Conservation (phyloP, 2,329 filamentous ascomycete species). For the Aspergillus tubingensis region DNA sequence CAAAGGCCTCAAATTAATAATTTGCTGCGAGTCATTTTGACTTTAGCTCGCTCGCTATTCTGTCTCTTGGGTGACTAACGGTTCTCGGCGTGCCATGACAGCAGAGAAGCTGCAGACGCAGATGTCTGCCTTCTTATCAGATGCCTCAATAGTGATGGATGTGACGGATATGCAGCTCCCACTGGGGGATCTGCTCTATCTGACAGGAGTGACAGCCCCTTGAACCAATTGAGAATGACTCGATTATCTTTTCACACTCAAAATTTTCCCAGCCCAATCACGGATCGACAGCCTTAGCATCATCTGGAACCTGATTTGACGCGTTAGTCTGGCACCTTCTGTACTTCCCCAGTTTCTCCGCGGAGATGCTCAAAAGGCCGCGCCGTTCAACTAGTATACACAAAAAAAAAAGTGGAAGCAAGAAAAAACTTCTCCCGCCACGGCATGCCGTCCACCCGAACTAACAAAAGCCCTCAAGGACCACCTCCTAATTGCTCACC, state of each 20-base stretch:
- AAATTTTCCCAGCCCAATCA: neutral
- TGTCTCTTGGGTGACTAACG: no score
- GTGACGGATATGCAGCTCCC: neutral
- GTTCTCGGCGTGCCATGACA: neutral
- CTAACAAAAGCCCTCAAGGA: neutral
- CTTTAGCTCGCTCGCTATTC: neutral
- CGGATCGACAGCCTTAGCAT: slow-evolving; percentile 2
- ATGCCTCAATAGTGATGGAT: neutral
- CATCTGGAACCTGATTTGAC: neutral
- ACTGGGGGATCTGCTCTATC: neutral
- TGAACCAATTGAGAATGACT: neutral
- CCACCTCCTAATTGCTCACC: neutral
- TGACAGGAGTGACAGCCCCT: neutral
- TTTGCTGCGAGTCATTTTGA: neutral
- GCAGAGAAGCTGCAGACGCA: no score
- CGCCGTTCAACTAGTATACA: neutral
- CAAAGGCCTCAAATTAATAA: neutral
- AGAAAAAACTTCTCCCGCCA: slow-evolving; percentile 9
- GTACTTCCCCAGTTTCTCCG: slow-evolving; percentile 7
- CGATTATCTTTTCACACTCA: neutral
- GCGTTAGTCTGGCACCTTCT: neutral
- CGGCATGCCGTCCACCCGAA: slow-evolving; percentile 2
- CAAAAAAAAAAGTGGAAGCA: neutral
- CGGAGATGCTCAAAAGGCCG: slow-evolving; percentile 1
- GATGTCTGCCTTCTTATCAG: neutral